A percentile compares a stretch with the other conserved stretches of the same genome.
Conservation (phyloP, 2,329 filamentous ascomycete species). For the Neofusicoccum kwambonambiense region DNA sequence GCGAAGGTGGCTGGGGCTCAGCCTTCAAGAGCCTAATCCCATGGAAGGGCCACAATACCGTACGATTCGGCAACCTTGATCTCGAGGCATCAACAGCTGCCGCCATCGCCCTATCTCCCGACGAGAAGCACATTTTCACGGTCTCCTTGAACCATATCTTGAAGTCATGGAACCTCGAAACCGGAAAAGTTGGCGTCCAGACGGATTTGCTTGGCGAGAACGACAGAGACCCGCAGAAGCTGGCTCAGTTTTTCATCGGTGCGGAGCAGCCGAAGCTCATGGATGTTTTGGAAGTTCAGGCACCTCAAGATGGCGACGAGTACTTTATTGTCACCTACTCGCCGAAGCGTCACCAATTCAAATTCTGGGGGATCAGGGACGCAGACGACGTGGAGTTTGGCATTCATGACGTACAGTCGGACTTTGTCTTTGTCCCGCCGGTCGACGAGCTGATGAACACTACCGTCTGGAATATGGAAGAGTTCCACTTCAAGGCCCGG, state of each 20-base stretch:
- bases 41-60: conserved; percentile 63
- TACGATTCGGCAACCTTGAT: conserved; percentile 67
- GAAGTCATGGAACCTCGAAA: conserved; percentile 85
- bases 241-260: conserved; percentile 73
- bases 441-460: conserved; percentile 51
- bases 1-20: conserved; percentile 69
- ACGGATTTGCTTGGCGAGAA: conserved; percentile 72
- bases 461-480: conserved; percentile 52
- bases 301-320: conserved; percentile 46
- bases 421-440: conserved; percentile 62
- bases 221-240: conserved; percentile 60
- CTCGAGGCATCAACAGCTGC: conserved; percentile 60
- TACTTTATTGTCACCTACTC: conserved; percentile 80
- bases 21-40: conserved; percentile 54
- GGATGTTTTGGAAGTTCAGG: conserved; percentile 63
- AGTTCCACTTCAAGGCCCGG: conserved; percentile 44
- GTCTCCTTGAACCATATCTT: conserved; percentile 86
- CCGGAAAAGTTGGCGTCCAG: conserved; percentile 72
- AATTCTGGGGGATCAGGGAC: conserved; percentile 79
- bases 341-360: conserved; percentile 87
- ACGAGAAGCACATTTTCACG: conserved; percentile 64
- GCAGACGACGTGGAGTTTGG: conserved; percentile 57
- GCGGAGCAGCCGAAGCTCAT: conserved; percentile 76
- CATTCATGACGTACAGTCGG: conserved; percentile 70
- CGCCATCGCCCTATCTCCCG: conserved; percentile 52